Conservation (phyloP, 1,139 yeast genomes). For the Kodamaea ohmeri region DNA sequence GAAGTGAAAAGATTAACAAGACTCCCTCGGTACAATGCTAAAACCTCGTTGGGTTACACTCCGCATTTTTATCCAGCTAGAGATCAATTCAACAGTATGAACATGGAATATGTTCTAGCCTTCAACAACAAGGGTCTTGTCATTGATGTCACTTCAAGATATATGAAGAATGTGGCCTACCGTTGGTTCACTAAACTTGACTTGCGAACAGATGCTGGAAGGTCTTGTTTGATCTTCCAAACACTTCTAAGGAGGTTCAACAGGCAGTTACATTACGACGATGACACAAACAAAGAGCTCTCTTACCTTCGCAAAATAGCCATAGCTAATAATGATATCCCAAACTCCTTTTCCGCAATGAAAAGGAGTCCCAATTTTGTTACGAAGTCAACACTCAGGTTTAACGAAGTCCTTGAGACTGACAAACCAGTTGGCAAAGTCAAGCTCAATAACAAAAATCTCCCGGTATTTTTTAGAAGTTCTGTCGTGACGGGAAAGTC, state of each 20-base stretch:
- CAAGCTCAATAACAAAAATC: constrained; percentile 16
- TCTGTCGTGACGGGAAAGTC: constrained; percentile 33
- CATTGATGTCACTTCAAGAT: constrained; percentile 35
- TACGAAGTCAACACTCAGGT: constrained; percentile 26
- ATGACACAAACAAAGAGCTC: constrained; percentile 20
- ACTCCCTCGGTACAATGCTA: constrained; percentile 17
- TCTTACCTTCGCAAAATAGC: constrained; percentile 25
- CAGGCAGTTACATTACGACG: constrained; percentile 8
- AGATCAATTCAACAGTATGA: constrained; percentile 31
- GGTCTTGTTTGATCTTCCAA: constrained; percentile 27
- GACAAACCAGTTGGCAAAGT: constrained; percentile 16
- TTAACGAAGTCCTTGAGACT: constrained; percentile 28
- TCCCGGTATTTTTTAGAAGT: constrained; percentile 26
- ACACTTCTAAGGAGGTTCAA: constrained; percentile 27
- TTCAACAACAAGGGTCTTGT: constrained; percentile 20
- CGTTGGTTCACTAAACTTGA: constrained; percentile 33
- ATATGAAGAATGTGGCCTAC: constrained; percentile 34
- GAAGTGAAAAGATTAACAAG: constrained; percentile 29
- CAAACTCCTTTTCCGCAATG: constrained; percentile 29
- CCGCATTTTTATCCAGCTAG: constrained; percentile 24
- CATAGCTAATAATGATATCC: constrained; percentile 26
- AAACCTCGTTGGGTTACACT: constrained; percentile 13
- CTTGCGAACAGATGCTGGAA: constrained; percentile 31
- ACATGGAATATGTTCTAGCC: constrained; percentile 34
- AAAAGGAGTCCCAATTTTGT: constrained; percentile 33